Conservation (phyloP, 2,329 filamentous ascomycete species). For the Fusarium buxicola region DNA sequence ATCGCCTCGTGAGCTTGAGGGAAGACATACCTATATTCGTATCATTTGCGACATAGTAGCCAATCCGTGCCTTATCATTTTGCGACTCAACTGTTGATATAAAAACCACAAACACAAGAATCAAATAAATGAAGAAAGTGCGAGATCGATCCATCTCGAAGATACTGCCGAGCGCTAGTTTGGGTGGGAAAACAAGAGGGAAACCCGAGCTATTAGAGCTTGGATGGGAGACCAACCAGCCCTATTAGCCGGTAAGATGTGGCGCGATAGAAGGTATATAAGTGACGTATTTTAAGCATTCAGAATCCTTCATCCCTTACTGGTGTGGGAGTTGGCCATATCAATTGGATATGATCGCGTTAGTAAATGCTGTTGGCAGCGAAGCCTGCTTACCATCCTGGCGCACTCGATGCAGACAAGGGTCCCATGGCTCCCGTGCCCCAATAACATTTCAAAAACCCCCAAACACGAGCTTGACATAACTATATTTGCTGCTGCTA, state of each 20-base stretch:
- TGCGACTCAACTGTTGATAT: not conserved
- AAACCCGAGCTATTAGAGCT: not conserved
- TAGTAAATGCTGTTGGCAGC: not conserved
- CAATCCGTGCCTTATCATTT: not conserved
- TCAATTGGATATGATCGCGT: not conserved
- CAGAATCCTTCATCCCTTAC: not conserved
- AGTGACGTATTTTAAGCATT: not conserved
- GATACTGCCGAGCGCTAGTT: not conserved
- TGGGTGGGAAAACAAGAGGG: not conserved
- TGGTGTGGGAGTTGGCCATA: not conserved
- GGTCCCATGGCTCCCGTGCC: not conserved
- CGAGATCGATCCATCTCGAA: not conserved
- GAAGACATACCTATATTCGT: not conserved
- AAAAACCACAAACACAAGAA: not conserved
- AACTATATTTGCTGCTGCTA: too few species aligned
- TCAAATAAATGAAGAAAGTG: not conserved
- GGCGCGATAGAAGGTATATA: not conserved
- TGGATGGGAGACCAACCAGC: not conserved
- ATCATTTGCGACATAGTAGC: not conserved
- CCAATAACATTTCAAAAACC: too few species aligned
- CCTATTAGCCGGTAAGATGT: not conserved
- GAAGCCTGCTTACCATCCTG: not conserved
- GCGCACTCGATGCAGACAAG: not conserved
- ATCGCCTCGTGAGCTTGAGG: not conserved
- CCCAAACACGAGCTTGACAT: too few species aligned